Evolutionary conservation across 2,329 filamentous ascomycete genomes (phyloP), one percentile per base, ranked within the genome.

Genomic region (Alternaria brassicicola): DNA sequence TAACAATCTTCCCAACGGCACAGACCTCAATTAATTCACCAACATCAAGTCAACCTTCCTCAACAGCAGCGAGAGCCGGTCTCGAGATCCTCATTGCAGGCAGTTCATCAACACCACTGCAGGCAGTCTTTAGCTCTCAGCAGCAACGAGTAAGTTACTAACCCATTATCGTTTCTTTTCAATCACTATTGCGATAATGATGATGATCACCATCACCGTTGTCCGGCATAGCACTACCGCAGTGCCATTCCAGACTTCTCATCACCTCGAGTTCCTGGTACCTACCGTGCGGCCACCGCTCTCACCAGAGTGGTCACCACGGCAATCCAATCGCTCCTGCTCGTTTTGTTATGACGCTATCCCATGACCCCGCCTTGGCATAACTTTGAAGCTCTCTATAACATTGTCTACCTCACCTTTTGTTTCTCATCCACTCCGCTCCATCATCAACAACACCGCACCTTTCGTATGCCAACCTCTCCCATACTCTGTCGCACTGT

Each of bases 41-140:
- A 50, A 48, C 23, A 33, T 6, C 38, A 39, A 52, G 46, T 41
- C 52, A 50, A 17, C 30, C 13, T 38, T 39, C 25, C 23, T 38
- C 57, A 46, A 53, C 46, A 6, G 52, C 52, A 55, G 53, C 50
- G 59, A 59, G 58, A 65, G 61, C 61, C 49, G 49, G 63, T 39
- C 61, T 58, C 56, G 57, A 61, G 45, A 51, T 57, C 38, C 9
- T 36, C 41, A 57, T 60, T 64, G 59, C 64, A 59, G 55, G 46
- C 62, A 69, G 52, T 59, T 31, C 46, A 64, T 55, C 63, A 59
- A 57, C 41, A 57, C 38, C 42, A 57, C 60, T 68, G 63, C 66
- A 66, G 46, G 57, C 56, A 59, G 58, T 57, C 33, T 39, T 52
- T 48, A 54, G 50, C 59, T 50, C 56, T 55, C 41, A 58, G 33